Percentiles rank a stretch among this genome's conserved stretches.
phyloP scores from a whole-genome alignment of 805 yeast genomes.

The Candida rishiriensis region DNA sequence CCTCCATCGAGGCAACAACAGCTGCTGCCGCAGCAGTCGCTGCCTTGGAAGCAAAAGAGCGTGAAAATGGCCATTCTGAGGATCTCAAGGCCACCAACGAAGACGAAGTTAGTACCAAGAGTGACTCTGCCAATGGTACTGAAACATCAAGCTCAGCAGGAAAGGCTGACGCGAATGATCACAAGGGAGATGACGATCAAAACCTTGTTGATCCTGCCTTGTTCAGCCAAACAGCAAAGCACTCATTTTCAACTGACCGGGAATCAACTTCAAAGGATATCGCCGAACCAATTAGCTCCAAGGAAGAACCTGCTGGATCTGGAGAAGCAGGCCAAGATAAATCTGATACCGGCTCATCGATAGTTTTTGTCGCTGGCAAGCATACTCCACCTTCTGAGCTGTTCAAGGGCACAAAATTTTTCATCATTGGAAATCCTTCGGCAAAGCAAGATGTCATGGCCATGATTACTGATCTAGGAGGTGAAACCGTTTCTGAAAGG shows the following conservation, averaged over 20 bases:
- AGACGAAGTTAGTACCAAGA: not conserved
- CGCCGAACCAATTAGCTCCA: too few species aligned
- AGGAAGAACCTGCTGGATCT: too few species aligned
- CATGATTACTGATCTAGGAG: slow-evolving; percentile 22
- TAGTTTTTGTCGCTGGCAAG: not conserved
- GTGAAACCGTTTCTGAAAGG: slow-evolving; percentile 10
- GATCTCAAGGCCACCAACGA: too few species aligned
- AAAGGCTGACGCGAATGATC: not conserved
- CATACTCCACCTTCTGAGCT: not conserved
- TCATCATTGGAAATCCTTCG: slow-evolving; percentile 12
- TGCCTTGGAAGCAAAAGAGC: slow-evolving; percentile 4
- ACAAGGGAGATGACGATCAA: not conserved
- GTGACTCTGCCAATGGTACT: not conserved
- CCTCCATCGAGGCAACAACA: slow-evolving; percentile 6
- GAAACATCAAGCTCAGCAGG: not conserved
- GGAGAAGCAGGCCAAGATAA: not conserved
- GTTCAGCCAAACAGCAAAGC: not conserved
- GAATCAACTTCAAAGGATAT: too few species aligned
- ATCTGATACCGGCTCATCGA: not conserved
- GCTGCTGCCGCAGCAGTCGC: slow-evolving; percentile 8
- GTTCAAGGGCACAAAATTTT: slow-evolving; percentile 7
- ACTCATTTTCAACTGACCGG: too few species aligned
- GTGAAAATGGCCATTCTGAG: not conserved
- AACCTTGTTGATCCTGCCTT: not conserved
- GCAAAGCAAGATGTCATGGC: slow-evolving; percentile 12